Conservation (phyloP, 2,329 filamentous ascomycete genomes). For the Beauveria brongniartii region DNA sequence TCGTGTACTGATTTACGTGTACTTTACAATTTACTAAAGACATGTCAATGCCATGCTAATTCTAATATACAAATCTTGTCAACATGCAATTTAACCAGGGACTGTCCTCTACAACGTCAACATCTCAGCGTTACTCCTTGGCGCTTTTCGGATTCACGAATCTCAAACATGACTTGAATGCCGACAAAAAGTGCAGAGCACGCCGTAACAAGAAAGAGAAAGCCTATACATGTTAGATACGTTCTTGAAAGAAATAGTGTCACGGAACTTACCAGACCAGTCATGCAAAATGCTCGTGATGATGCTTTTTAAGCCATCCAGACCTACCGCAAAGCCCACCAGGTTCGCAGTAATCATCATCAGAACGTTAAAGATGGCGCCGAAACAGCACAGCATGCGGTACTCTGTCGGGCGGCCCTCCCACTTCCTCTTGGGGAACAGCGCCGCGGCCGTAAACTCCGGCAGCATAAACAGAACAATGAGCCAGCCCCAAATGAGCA, state of each 20-base stretch:
- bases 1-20: neutral
- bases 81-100: neutral
- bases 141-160: slow-evolving; percentile 75
- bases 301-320: slow-evolving; percentile 78
- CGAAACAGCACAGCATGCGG: slow-evolving; percentile 70
- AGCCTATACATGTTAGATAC: slow-evolving; percentile 36
- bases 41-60: neutral
- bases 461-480: slow-evolving; percentile 90
- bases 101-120: slow-evolving; percentile 29
- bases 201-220: slow-evolving; percentile 63
- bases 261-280: slow-evolving; percentile 49
- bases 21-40: neutral
- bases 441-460: slow-evolving; percentile 61
- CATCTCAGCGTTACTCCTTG: slow-evolving; percentile 79
- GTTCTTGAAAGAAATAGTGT: neutral
- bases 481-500: slow-evolving; percentile 96
- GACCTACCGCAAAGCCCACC: slow-evolving; percentile 85
- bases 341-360: slow-evolving; percentile 97
- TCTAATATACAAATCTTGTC: neutral
- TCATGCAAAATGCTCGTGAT: slow-evolving; percentile 67
- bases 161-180: slow-evolving; percentile 93
- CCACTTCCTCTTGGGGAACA: slow-evolving; percentile 71
- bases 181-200: slow-evolving; percentile 74
- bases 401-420: slow-evolving; percentile 62
- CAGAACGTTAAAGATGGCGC: slow-evolving; percentile 74